Evolutionary conservation across 139 green algal genomes (phyloP), one percentile per base, ranked within the genome.

Genomic region (Nannochloris sp.): DNA sequence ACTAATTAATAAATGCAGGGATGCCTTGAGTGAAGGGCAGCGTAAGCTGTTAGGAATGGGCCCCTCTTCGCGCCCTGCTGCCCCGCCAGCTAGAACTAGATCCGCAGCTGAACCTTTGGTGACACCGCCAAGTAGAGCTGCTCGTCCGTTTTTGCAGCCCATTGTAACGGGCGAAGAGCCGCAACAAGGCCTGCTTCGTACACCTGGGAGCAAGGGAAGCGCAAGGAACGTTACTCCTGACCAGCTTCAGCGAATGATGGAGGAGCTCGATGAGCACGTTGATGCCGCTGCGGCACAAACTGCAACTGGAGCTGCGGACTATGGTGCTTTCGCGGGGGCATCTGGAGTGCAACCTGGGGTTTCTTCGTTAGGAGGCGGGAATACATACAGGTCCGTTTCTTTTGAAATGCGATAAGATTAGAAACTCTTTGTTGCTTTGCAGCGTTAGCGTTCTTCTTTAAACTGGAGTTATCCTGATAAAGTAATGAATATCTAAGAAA

Each of bases 121-220:
- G 15, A 15, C 57, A 56, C 64, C 53, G 44, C 64, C 47, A 67
- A 36, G 3, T 67, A 65, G 19, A 59, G 53, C 14, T 61, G 55
- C 48, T 73, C 59, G 46, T 69, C 46, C 57, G 65, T 53, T 29
- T 70, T 54, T 46, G 63, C 63, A 47, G 53, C 42, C 42, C 19
- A 19, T 51, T 19, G 42, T 51, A 27, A 51, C 19, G 19, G 42
- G 42, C 42, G 42, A 51, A 51, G 42, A 51, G 42, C 19, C 19
- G 42, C 42, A 51, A 19, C 19, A 19, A 19, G 42, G 19, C 19
- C 42, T 27, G 42, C 42, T 51, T 19, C 42, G 42, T 19, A 51
- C 42, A 51, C 42, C 42, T 19, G 42, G 42, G 19, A 51, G 42
- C 42, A 51, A 19, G 19, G 42, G 42, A 19, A 51, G 42, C 42